These are phyloP conservation scores for Saccharomycopsis guyanensis DNA, from an alignment of 805 yeast species.

Conservation along the genomic window DNA sequence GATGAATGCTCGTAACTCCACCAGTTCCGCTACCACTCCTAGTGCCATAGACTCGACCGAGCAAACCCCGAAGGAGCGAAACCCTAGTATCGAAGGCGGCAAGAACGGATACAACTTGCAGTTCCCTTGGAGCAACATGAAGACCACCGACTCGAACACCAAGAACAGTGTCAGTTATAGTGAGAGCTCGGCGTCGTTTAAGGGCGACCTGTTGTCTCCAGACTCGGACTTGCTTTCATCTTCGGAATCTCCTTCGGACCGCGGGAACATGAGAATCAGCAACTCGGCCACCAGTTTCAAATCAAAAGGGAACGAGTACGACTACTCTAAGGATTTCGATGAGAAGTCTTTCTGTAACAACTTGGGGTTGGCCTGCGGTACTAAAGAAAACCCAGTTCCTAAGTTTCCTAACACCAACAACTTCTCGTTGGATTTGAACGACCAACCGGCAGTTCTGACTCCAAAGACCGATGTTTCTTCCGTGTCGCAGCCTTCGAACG, in stretches of 20 bases:
- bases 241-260: conserved; percentile 10
- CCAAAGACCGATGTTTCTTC: not conserved
- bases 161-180: conserved; percentile 8
- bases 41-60: not conserved
- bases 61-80: not conserved
- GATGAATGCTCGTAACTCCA: conserved; percentile 20
- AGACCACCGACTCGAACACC: not conserved
- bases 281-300: conserved; percentile 27
- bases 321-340: conserved; percentile 43
- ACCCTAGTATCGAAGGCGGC: not conserved
- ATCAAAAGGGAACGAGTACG: conserved; percentile 26
- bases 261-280: not conserved
- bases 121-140: conserved; percentile 17
- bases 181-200: conserved; percentile 9
- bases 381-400: conserved; percentile 61
- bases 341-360: conserved; percentile 76
- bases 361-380: conserved; percentile 79
- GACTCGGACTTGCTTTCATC: conserved; percentile 14
- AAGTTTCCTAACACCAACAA: conserved; percentile 22
- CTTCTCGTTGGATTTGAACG: conserved; percentile 16
- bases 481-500: not conserved
- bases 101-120: conserved; percentile 4
- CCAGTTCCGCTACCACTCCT: conserved; percentile 1
- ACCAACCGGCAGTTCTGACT: not conserved
- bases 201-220: conserved; percentile 16